Evolutionary conservation across 371 early-diverging fungal genomes (phyloP), one percentile per base, ranked within the genome.

Genomic region (Mucor mucedo): DNA sequence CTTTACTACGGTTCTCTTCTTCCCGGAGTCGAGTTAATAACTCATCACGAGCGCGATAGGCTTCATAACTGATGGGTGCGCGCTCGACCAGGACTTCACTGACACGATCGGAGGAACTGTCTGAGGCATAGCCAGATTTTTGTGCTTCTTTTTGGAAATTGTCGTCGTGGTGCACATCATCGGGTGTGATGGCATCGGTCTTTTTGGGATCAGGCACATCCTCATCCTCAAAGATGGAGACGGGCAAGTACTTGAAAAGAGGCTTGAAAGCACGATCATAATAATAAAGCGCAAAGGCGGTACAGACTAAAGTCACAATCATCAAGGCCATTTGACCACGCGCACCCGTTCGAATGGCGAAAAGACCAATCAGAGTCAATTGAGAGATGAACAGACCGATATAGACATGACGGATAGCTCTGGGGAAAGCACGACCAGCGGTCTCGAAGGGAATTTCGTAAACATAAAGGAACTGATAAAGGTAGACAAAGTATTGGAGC

Each of bases 381-480:
- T 91, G 85, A 62, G 84, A 87, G 28, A 91, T 85, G 48, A 84
- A 89, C 57, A 92, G 65, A 40, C 91, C 91, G 8, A 84, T 77
- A 62, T 84, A 89, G 16, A 87, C 75, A 60, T 93, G 91, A 58
- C 83, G 79, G 50, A 92, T 80, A 8, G 89, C 82, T 35, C 81
- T 64, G 3, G 90, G 89, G 71, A 89, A 92, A 38, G 86, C 84
- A 44, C 88, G 78, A 4, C 93, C 93, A 6, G 89, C 91, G 0
- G 89, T 81, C 52, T 85, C 82, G 61, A 82, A 82, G 21, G 74
- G 69, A 28, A 73, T 54, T 60, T 89, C 85, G 69, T 89, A 91
- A 4, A 93, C 87, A 55, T 91, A 91, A 67, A 90, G 66, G 80
- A 93, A 90, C 58, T 92, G 90, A 71, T 94, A 92, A 27, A 84